Base-by-base conservation (phyloP, 768 basidiomycete genomes). In the Lactarius quietus region DNA sequence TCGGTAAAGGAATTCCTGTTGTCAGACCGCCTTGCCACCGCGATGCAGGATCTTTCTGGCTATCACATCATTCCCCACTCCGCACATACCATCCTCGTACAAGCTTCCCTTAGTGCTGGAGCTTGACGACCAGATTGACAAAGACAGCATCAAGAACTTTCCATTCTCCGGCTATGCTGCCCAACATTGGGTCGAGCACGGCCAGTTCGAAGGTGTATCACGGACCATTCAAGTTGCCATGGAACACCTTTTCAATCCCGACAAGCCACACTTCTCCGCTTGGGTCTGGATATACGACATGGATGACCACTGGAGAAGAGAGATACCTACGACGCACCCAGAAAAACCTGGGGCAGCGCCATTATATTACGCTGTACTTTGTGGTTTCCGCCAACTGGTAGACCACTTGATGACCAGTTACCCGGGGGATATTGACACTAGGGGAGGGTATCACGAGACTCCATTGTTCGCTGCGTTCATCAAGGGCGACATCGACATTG, bases 271-370 rank as follows among this genome's bases (percentile, higher is more conserved):
- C 17, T 23, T 63, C 18, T 3, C 26, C 1, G 8, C 26, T 1
- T 63, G 63, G 57, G 29, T 53, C 38, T 58, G 63, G 63, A 18
- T 58, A 29, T 52, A 58, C 9, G 57, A 58, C 36, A 23, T 31
- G 3, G 56, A 53, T 15, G 31, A 15, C 28, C n/a, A 1, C 8
- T 26, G 48, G 28, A 5, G 20, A 31, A 36, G 26, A 17, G 3
- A 0, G 4, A 6, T 7, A 5, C 9, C 8, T 3, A 6, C n/a
- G 29, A 28, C 29, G n/a, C 12, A 17, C 15, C 56, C 56, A 6
- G 6, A 6, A 2, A 14, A 0, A n/a, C 35, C 57, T 1, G 2
- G 1, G 6, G 63, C 61, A 41, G 39, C 36, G 5, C 29, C 63
- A 3, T 31, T 63, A 29, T 55, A 63, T 20, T 58, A 39, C 33